Conservation (phyloP, 2,329 filamentous ascomycete species). For the Calonectria pseudoreteaudii region DNA sequence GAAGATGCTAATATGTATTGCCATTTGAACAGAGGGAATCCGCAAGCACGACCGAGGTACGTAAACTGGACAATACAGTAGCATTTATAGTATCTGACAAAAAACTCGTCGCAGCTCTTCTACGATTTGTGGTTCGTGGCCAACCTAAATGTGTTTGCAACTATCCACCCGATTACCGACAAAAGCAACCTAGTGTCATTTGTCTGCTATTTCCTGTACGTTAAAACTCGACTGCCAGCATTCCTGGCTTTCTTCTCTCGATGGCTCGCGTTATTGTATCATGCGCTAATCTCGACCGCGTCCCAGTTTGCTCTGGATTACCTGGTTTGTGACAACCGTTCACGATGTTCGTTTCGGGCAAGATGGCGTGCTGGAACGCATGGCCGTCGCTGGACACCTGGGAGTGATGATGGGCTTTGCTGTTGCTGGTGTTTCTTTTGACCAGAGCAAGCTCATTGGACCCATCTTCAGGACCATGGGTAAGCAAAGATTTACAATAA, state of each 20-base stretch:
- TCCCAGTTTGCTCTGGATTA: constrained; percentile 19
- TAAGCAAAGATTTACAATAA: neutral
- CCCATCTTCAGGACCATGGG: constrained; percentile 19
- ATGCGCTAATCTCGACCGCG: neutral
- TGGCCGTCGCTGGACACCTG: constrained; percentile 12
- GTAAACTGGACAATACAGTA: neutral
- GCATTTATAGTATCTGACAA: neutral
- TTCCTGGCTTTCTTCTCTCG: neutral
- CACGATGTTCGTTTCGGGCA: constrained; percentile 19
- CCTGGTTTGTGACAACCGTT: constrained; percentile 17
- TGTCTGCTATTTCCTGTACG: neutral
- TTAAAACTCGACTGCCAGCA: neutral
- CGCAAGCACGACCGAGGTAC: neutral
- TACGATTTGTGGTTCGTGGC: neutral
- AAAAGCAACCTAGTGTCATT: neutral
- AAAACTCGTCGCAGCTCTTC: neutral
- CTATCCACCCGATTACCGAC: neutral
- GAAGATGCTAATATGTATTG: neutral
- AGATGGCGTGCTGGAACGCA: constrained; percentile 18
- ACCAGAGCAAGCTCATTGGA: neutral
- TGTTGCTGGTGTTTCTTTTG: constrained; percentile 8
- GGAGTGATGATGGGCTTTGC: constrained; percentile 23
- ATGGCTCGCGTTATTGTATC: neutral
- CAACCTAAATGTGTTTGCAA: neutral
- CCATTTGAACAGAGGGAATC: neutral